phyloP scores from a whole-genome alignment of 2,329 filamentous ascomycete genomes.

The Plectosphaerella sp. region DNA sequence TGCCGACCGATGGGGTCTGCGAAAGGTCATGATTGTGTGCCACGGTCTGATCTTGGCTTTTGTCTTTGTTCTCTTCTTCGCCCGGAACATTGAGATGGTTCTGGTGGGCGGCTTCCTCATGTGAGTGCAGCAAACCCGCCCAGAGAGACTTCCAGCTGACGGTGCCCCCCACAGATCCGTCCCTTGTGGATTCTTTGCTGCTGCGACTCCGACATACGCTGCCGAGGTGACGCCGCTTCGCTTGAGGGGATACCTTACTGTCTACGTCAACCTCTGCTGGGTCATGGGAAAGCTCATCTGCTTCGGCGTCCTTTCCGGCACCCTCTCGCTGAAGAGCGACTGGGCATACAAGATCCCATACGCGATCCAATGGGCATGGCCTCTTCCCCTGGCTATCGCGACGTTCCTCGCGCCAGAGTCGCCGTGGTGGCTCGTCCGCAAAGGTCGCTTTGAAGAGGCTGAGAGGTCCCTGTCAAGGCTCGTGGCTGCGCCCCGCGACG shows the following conservation, averaged over 20 bases:
- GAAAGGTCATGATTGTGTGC: constrained; percentile 33
- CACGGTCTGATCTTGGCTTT: constrained; percentile 33
- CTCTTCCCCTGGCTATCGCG: constrained; percentile 23
- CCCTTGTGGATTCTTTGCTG: constrained; percentile 40
- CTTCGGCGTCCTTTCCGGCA: constrained; percentile 30
- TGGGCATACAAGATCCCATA: constrained; percentile 35
- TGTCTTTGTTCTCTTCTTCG: constrained; percentile 45
- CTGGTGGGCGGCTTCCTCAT: constrained; percentile 40
- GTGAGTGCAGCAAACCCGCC: constrained; percentile 18
- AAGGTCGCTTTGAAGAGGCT: constrained; percentile 25
- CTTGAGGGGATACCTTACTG: constrained; percentile 34
- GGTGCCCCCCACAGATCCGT: constrained; percentile 12
- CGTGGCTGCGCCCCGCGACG: constrained; percentile 18
- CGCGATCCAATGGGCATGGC: constrained; percentile 32
- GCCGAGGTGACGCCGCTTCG: constrained; percentile 34
- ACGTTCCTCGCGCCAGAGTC: constrained; percentile 29
- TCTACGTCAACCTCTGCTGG: constrained; percentile 37
- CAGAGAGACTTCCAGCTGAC: no score
- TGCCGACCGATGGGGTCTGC: constrained; percentile 34
- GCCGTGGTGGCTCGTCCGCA: constrained; percentile 35
- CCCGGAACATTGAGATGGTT: constrained; percentile 33
- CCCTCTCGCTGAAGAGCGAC: constrained; percentile 22
- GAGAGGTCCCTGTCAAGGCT: constrained; percentile 21
- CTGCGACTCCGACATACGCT: constrained; percentile 34
- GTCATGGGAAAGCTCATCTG: constrained; percentile 35